Evolutionary conservation across 768 basidiomycete species (phyloP).

Genomic region (Russula lepida): DNA sequence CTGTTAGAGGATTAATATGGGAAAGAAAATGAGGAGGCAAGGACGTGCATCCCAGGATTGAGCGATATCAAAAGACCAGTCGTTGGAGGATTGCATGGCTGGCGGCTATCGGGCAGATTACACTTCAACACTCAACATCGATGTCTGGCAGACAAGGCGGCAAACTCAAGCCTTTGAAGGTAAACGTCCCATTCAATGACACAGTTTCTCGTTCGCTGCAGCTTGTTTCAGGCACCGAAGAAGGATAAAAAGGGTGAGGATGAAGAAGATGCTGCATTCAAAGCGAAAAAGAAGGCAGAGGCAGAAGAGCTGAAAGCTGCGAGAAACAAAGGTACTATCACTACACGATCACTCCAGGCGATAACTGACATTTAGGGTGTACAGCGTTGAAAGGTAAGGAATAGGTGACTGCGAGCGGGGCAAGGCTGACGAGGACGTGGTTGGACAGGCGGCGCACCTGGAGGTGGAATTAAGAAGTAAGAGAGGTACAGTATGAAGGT

Average conservation of each 20-base stretch:
- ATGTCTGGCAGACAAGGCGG: conserved; percentile 74
- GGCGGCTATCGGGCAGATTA: not conserved
- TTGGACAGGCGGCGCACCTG: conserved; percentile 53
- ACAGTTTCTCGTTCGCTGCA: not conserved
- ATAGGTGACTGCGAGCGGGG: not conserved
- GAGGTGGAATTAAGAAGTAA: conserved; percentile 83
- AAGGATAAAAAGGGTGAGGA: conserved; percentile 67
- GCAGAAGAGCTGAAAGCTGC: conserved; percentile 65
- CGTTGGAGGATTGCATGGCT: not conserved
- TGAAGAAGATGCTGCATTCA: conserved; percentile 65
- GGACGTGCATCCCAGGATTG: conserved; percentile 62
- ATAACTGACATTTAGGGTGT: not conserved
- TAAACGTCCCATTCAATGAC: conserved; percentile 22
- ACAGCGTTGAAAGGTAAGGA: conserved; percentile 47
- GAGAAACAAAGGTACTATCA: conserved; percentile 53
- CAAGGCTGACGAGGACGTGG: conserved; percentile 10
- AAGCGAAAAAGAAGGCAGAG: conserved; percentile 70
- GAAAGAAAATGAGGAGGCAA: not conserved
- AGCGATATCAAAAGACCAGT: conserved; percentile 1
- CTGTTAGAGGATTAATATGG: conserved; percentile 28
- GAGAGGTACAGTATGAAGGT: conserved; percentile 22
- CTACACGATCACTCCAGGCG: not conserved
- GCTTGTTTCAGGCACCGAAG: conserved; percentile 59
- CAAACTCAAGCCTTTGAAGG: conserved; percentile 85
- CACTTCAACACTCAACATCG: not conserved